These are phyloP conservation scores for Hygrophila difformis DNA, from an alignment of 257 asterid genomes.

Conservation along the genomic window DNA sequence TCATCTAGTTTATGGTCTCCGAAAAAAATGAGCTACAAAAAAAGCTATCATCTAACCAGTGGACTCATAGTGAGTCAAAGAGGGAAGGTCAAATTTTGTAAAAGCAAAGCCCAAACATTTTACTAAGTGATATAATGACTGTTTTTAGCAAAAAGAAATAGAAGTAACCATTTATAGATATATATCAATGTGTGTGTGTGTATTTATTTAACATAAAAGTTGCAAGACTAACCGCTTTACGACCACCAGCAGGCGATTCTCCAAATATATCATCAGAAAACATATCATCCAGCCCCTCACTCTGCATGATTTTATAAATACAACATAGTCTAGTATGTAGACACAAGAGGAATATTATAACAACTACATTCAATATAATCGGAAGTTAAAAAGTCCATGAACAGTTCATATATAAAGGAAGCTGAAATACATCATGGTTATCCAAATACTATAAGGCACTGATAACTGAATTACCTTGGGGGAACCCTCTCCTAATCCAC, in stretches of 20 bases:
- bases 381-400: not conserved
- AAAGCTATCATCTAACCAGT: too few species aligned
- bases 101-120: too few species aligned
- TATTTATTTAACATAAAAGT: too few species aligned
- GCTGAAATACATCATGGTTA: not conserved
- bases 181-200: too few species aligned
- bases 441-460: not conserved
- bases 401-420: not conserved
- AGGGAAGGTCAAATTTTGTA: too few species aligned
- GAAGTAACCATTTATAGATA: too few species aligned
- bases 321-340: not conserved
- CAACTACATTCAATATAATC: not conserved
- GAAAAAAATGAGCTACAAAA: too few species aligned
- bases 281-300: constrained; percentile 73
- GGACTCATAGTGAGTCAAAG: too few species aligned
- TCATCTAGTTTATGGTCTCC: not conserved
- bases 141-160: too few species aligned
- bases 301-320: constrained; percentile 36
- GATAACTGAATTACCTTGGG: constrained; percentile 56
- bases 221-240: constrained; percentile 51
- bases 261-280: constrained; percentile 95
- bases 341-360: too few species aligned
- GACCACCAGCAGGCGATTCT: constrained; percentile 82
- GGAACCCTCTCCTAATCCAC: constrained; percentile 90
- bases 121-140: too few species aligned